A percentile compares a stretch with the other conserved stretches of the same genome.
Evolutionary conservation across 2,329 filamentous ascomycete species (phyloP).

Genomic region (Diaporthe helianthi): DNA sequence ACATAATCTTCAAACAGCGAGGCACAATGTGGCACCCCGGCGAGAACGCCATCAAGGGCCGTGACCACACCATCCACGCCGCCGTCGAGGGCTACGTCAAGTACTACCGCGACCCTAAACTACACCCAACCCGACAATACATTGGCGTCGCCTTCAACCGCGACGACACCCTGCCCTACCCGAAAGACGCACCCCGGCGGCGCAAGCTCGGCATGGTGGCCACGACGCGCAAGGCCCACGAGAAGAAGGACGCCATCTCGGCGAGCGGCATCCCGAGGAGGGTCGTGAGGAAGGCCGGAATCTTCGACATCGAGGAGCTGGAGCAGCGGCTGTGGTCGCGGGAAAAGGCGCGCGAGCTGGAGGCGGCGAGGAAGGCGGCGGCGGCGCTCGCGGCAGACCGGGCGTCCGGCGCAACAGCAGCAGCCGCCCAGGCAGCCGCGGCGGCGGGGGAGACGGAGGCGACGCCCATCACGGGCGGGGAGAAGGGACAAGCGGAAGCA

Average conservation of each 20-base stretch:
- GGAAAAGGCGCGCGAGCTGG: constrained; percentile 35
- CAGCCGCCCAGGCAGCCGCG: constrained; percentile 9
- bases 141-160: constrained; percentile 93
- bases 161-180: constrained; percentile 79
- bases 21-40: constrained; percentile 94
- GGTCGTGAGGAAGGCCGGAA: constrained; percentile 42
- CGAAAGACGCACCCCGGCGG: constrained; percentile 74
- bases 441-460: not conserved
- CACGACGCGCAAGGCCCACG: constrained; percentile 45
- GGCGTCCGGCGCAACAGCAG: constrained; percentile 2
- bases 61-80: constrained; percentile 95
- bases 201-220: constrained; percentile 78
- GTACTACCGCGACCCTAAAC: constrained; percentile 89
- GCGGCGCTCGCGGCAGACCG: constrained; percentile 26
- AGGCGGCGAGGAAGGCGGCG: constrained; percentile 31
- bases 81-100: constrained; percentile 88
- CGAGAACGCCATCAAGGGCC: constrained; percentile 93
- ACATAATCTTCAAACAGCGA: constrained; percentile 97
- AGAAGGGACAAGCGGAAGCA: not conserved
- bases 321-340: constrained; percentile 33
- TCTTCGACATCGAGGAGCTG: constrained; percentile 26
- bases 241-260: constrained; percentile 44
- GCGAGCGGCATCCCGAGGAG: constrained; percentile 44
- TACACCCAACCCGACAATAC: constrained; percentile 87
- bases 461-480: constrained; percentile 7